Conservation (phyloP, 1,284 basidiomycete species). For the Naganishia sp. region DNA sequence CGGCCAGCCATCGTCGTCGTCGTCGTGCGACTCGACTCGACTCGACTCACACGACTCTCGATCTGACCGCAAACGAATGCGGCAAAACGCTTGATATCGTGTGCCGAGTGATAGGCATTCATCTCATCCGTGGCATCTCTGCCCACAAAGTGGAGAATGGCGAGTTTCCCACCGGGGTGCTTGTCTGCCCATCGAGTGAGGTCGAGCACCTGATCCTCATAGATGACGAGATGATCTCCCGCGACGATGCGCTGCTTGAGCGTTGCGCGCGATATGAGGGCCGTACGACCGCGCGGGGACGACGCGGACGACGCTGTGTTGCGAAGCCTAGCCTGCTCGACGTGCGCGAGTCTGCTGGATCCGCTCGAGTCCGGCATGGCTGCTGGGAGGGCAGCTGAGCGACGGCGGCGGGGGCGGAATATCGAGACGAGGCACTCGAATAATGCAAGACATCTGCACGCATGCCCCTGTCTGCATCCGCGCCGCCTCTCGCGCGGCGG, state of each 20-base stretch:
- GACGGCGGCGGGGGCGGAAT: no score
- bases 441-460: no score
- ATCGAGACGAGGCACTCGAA: no score
- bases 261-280: slow-evolving; percentile 15
- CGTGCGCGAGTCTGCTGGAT: slow-evolving; percentile 2
- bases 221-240: slow-evolving; percentile 56
- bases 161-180: slow-evolving; percentile 87
- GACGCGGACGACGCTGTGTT: no score
- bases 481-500: no score
- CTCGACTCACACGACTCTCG: slow-evolving; percentile 54
- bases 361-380: slow-evolving; percentile 16
- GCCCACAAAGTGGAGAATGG: slow-evolving; percentile 93
- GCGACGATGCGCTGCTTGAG: slow-evolving; percentile 28
- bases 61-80: slow-evolving; percentile 76
- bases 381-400: no score
- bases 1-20: no score
- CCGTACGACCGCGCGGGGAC: not conserved
- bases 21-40: no score
- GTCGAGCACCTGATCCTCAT: slow-evolving; percentile 72
- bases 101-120: slow-evolving; percentile 80
- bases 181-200: slow-evolving; percentile 77
- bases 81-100: slow-evolving; percentile 66
- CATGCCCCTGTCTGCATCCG: not conserved
- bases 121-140: slow-evolving; percentile 94
- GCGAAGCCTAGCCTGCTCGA: not conserved